Evolutionary conservation across 805 yeast species (phyloP).

Genomic region (Barnettozyma vustinii): DNA sequence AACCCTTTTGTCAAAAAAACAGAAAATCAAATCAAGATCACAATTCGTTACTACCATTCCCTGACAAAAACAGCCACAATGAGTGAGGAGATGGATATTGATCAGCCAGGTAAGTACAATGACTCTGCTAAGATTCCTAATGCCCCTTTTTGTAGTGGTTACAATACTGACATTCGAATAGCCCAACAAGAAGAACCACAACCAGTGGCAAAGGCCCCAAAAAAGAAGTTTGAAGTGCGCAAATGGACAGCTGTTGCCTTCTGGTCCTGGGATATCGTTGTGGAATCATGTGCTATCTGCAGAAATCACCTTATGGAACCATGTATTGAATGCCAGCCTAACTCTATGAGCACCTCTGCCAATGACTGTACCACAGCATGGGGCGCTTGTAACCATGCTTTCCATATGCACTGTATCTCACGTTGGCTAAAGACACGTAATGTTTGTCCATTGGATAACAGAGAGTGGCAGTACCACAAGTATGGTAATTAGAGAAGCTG

Average conservation of each 20-base stretch:
- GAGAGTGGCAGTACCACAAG: constrained; percentile 77
- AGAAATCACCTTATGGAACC: constrained; percentile 98
- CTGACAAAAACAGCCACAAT: constrained; percentile 3
- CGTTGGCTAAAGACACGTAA: constrained; percentile 94
- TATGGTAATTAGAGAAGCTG: constrained; percentile 50
- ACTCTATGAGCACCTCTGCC: constrained; percentile 52
- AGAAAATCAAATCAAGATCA: not conserved
- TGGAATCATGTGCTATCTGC: constrained; percentile 97
- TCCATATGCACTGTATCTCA: constrained; percentile 94
- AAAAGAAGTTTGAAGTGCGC: constrained; percentile 84
- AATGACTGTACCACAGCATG: constrained; percentile 92
- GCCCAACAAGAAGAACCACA: constrained; percentile 2
- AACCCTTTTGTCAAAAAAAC: not conserved
- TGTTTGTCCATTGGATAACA: constrained; percentile 93
- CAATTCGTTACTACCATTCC: not conserved
- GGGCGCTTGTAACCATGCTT: constrained; percentile 98
- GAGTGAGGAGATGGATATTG: constrained; percentile 25
- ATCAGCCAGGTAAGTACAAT: constrained; percentile 18
- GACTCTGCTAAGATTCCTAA: not conserved
- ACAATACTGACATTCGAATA: not conserved
- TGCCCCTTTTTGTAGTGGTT: not conserved
- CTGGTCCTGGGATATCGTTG: constrained; percentile 98
- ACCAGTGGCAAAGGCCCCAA: constrained; percentile 25
- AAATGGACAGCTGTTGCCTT: constrained; percentile 99
- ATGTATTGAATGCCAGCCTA: constrained; percentile 94